A percentile compares a stretch with the other conserved stretches of the same genome.
These are phyloP conservation scores for Serendipita vermifera DNA, from an alignment of 768 basidiomycete species.

Conservation along the genomic window DNA sequence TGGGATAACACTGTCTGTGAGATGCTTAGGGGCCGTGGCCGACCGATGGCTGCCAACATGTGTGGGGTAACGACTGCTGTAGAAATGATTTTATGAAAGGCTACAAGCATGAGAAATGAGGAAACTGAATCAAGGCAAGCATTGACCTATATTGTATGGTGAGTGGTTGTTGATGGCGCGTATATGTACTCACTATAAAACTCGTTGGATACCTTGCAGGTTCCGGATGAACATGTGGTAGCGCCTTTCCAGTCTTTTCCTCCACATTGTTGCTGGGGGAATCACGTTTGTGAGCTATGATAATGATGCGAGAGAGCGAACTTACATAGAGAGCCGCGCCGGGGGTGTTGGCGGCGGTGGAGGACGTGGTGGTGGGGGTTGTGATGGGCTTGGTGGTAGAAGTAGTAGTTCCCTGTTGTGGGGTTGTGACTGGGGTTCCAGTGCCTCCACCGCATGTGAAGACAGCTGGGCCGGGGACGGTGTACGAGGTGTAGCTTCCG, in stretches of 20 bases:
- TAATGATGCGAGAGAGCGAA: background rate
- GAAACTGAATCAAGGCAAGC: background rate
- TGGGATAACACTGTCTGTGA: too few species aligned
- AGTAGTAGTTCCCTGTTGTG: background rate
- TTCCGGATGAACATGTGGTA: constrained; percentile 13
- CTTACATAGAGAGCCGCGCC: background rate
- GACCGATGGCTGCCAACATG: too few species aligned
- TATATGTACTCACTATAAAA: constrained; percentile 9
- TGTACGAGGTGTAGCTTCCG: background rate
- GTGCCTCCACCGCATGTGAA: background rate
- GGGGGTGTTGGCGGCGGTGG: background rate
- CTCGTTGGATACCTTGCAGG: constrained; percentile 13
- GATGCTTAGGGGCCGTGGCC: too few species aligned
- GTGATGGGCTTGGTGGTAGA: background rate
- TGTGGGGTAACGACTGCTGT: too few species aligned
- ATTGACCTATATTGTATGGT: background rate
- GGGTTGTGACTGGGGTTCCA: background rate
- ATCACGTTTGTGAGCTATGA: background rate
- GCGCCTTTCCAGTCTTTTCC: constrained; percentile 7
- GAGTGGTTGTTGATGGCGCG: background rate
- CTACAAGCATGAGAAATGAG: too few species aligned
- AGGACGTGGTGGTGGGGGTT: background rate
- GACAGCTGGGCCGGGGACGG: background rate
- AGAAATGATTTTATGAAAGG: too few species aligned
- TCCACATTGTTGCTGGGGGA: background rate